Evolutionary conservation across 2,329 filamentous ascomycete species (phyloP).

Genomic region (Hypoxylon sp.): DNA sequence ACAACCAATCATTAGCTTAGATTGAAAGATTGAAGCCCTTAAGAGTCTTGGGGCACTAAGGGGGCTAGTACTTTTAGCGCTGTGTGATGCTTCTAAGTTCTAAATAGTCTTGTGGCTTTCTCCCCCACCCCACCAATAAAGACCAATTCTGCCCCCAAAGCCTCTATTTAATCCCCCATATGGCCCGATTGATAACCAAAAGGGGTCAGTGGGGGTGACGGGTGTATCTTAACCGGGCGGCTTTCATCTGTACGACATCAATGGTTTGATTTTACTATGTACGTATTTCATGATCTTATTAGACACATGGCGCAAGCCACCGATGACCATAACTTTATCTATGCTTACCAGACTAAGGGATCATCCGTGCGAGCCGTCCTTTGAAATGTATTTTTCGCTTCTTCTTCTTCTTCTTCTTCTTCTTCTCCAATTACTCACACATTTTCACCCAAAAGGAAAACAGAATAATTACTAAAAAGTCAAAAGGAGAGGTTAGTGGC

Average conservation of each 20-base stretch:
- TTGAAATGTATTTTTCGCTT: conserved; percentile 9
- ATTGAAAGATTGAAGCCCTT: too few relatives aligned
- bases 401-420: too few relatives aligned
- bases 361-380: conserved; percentile 13
- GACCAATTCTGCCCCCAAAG: conserved; percentile 11
- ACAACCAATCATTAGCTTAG: conserved; percentile 25
- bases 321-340: conserved; percentile 23
- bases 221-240: conserved; percentile 4
- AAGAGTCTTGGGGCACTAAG: conserved; percentile 15
- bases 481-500: too few relatives aligned
- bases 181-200: conserved; percentile 13
- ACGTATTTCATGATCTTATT: conserved; percentile 16
- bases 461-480: too few relatives aligned
- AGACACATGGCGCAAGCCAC: conserved; percentile 21
- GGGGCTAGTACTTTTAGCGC: conserved; percentile 17
- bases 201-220: neutral
- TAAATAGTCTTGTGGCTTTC: conserved; percentile 1
- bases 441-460: too few relatives aligned
- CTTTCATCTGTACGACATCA: conserved; percentile 29
- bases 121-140: conserved; percentile 10
- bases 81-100: conserved; percentile 2
- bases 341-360: conserved; percentile 7
- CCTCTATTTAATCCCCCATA: conserved; percentile 17
- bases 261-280: conserved; percentile 17
- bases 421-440: too few relatives aligned